Base-by-base conservation (phyloP, 805 yeast genomes). In the Geotrichum ghanense region DNA sequence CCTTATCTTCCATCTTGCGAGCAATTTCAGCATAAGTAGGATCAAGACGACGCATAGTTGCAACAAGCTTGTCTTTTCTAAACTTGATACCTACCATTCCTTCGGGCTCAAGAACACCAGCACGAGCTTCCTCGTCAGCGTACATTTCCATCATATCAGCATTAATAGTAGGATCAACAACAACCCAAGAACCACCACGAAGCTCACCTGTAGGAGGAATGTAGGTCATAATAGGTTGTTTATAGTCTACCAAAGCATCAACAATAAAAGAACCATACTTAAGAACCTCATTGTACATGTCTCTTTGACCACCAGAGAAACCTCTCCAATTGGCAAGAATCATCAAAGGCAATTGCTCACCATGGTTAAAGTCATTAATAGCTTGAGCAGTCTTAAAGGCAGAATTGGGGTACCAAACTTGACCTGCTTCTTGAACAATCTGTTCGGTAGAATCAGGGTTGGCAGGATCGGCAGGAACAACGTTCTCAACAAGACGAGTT, bases 131-230 rank as follows among this genome's bases (percentile, higher is more conserved):
- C 44, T 78, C 82, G 66, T 94, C 98, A 20, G 97, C 97, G 60
- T 90, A 92, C 97, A 92, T 90, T 71, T 92, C 99, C 96, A 92
- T 94, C 85, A 86, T 86, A 52, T 89, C 97, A 42, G 83, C 68
- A 67, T 94, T 92, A 71, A 92, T 92, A 44, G 97, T 86, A 53
- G 98, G 97, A 68, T 92, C 99, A 63, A 92, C 96, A 56, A 92
- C 99, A 48, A 94, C 99, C 99, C 99, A 92, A 22, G 98, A 90
- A 65, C 99, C 99, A 73, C 99, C 99, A 77, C 99, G 84, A 56
- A 92, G 76, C 69, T 92, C 99, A 66, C 97, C 98, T 55, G 83
- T 79, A 49, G 99, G 99, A 45, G 99, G 98, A 65, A 92, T 90
- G 69, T 92, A 92, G 22, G 92, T 87, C 70, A 92, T 82, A 55